A percentile compares a stretch with the other conserved stretches of the same genome.
Conservation (phyloP, 2,329 filamentous ascomycete species). For the Cercospora zeae-maydis region DNA sequence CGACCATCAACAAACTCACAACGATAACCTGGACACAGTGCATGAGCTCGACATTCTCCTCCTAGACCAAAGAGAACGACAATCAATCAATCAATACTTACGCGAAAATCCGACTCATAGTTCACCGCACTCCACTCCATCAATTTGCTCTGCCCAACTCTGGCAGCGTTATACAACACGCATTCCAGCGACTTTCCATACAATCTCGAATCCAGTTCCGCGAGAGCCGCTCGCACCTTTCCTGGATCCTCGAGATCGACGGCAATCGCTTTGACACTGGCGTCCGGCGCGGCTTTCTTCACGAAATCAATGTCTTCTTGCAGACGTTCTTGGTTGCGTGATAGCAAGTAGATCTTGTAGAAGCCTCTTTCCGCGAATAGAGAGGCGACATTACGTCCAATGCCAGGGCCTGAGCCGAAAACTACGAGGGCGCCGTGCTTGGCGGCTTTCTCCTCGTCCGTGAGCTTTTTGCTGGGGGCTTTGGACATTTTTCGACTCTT, state of each 20-base stretch:
- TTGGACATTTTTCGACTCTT: constrained; percentile 3
- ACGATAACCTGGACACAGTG: constrained; percentile 40
- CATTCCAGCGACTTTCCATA: constrained; percentile 40
- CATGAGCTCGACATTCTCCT: neutral
- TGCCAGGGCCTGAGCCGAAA: constrained; percentile 33
- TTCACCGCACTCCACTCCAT: constrained; percentile 43
- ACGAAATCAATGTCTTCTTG: constrained; percentile 27
- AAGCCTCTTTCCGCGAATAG: constrained; percentile 31
- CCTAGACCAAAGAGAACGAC: neutral
- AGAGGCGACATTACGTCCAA: constrained; percentile 29
- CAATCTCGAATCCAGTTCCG: constrained; percentile 40
- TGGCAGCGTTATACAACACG: constrained; percentile 52
- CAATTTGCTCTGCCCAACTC: constrained; percentile 41
- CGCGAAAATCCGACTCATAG: constrained; percentile 49
- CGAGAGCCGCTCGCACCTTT: constrained; percentile 39
- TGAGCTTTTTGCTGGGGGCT: constrained; percentile 10
- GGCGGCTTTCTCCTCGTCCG: constrained; percentile 14
- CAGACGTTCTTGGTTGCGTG: constrained; percentile 25
- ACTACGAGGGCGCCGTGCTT: constrained; percentile 27
- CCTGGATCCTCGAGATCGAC: constrained; percentile 44
- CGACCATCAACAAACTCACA: constrained; percentile 45
- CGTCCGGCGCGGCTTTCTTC: constrained; percentile 12
- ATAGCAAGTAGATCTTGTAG: constrained; percentile 27
- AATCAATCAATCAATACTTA: constrained; percentile 21
- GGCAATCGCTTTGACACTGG: constrained; percentile 39